These are phyloP conservation scores for Bruguiera hainesii DNA, from an alignment of 441 rosid species.

Conservation along the genomic window DNA sequence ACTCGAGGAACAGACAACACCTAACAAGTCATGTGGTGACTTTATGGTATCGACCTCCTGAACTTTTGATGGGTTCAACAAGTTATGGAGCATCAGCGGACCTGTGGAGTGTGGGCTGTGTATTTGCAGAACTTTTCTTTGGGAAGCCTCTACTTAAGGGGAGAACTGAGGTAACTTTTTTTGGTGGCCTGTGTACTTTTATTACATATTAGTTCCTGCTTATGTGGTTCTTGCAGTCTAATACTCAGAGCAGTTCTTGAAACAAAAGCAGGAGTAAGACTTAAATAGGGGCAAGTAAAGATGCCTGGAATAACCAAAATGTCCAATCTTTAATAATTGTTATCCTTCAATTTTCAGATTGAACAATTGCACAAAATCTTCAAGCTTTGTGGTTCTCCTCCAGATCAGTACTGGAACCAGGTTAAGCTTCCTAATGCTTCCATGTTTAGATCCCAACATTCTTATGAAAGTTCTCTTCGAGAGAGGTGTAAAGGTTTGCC, in stretches of 20 bases:
- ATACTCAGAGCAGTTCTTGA: neutral
- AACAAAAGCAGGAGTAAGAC: neutral
- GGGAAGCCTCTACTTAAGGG: conserved; percentile 84
- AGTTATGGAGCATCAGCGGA: conserved; percentile 75
- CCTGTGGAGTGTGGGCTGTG: conserved; percentile 93
- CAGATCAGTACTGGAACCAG: conserved; percentile 73
- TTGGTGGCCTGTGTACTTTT: too few species aligned
- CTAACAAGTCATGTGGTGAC: conserved; percentile 92
- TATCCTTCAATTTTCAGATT: conserved; percentile 40
- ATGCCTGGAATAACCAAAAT: neutral
- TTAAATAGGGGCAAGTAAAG: neutral
- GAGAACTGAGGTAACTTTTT: conserved; percentile 67
- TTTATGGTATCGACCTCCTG: conserved; percentile 93
- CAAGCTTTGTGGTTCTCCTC: conserved; percentile 88
- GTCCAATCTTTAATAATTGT: neutral
- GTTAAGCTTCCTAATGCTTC: conserved; percentile 58
- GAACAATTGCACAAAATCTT: conserved; percentile 92
- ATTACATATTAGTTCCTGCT: neutral
- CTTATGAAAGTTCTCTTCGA: conserved; percentile 56
- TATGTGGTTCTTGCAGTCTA: neutral
- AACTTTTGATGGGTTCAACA: conserved; percentile 90
- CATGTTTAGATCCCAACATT: conserved; percentile 68
- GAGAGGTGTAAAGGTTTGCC: conserved; percentile 63
- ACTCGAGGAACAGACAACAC: conserved; percentile 43
- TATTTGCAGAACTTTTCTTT: conserved; percentile 66